These are phyloP conservation scores for Cyclaneusma minus DNA, from an alignment of 2,329 filamentous ascomycete species.

Conservation along the genomic window DNA sequence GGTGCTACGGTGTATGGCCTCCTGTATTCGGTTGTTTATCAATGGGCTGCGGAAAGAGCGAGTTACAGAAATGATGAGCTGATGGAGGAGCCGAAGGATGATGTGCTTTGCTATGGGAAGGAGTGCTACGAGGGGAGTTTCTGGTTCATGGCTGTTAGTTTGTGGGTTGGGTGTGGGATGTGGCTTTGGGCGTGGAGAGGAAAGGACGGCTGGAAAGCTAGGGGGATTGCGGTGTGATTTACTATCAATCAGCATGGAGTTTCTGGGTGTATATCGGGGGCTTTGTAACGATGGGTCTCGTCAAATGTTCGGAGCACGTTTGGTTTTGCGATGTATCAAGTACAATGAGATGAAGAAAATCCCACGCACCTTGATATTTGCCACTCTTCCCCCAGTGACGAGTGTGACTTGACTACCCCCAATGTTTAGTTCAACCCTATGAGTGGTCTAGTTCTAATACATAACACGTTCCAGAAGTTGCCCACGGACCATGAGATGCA, in stretches of 20 bases:
- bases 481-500: no score
- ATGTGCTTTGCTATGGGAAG: slow-evolving; percentile 63
- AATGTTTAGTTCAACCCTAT: no score
- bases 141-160: slow-evolving; percentile 71
- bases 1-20: slow-evolving; percentile 84
- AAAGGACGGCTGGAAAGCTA: slow-evolving; percentile 55
- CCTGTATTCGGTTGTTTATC: slow-evolving; percentile 72
- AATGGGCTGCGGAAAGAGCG: slow-evolving; percentile 38
- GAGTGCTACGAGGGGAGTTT: slow-evolving; percentile 70
- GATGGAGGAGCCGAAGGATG: slow-evolving; percentile 21
- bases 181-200: slow-evolving; percentile 75
- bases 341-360: no score
- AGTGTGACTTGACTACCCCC: no score
- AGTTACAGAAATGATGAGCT: slow-evolving; percentile 20
- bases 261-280: no score
- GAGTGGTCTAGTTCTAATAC: no score
- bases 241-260: not conserved
- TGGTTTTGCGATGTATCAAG: no score
- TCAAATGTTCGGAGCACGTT: no score
- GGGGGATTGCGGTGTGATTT: slow-evolving; percentile 53
- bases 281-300: no score
- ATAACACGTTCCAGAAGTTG: no score
- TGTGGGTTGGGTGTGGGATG: slow-evolving; percentile 60
- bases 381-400: no score
- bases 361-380: no score